These are phyloP conservation scores for Coniochaeta sp. DNA, from an alignment of 2,329 filamentous ascomycete genomes.

Conservation along the genomic window DNA sequence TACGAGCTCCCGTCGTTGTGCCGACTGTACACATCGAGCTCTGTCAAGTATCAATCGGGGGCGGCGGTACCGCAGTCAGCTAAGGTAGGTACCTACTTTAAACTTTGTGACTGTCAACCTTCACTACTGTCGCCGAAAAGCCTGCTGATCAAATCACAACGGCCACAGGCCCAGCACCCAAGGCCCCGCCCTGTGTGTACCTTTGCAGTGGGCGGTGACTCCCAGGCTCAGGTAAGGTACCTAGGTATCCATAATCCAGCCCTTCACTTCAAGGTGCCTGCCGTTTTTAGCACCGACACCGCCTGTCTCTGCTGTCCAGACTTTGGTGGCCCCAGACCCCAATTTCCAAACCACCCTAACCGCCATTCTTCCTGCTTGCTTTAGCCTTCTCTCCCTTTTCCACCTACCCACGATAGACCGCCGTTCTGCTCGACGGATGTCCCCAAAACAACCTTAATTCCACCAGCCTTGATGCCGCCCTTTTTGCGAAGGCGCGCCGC, in stretches of 20 bases:
- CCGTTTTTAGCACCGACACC: neutral
- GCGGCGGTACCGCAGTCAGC: no score
- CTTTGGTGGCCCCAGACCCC: neutral
- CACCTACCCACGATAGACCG: neutral
- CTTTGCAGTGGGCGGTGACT: neutral
- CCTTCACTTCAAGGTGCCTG: neutral
- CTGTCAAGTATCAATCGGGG: no score
- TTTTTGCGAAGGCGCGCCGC: neutral
- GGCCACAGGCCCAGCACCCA: no score
- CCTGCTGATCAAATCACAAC: no score
- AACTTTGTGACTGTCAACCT: no score
- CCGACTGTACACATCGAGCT: no score
- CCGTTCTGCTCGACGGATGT: constrained; percentile 1
- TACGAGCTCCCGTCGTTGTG: no score
- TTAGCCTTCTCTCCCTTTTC: neutral
- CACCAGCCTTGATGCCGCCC: neutral
- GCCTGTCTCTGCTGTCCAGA: neutral
- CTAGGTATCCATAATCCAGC: neutral
- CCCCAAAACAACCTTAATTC: neutral
- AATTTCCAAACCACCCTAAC: neutral
- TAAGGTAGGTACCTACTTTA: no score
- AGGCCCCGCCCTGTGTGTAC: no score
- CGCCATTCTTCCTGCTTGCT: neutral
- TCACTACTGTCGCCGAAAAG: no score
- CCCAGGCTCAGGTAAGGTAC: neutral